Evolutionary conservation across 2,329 filamentous ascomycete genomes (phyloP).

Genomic region (Escovopsis sp.): DNA sequence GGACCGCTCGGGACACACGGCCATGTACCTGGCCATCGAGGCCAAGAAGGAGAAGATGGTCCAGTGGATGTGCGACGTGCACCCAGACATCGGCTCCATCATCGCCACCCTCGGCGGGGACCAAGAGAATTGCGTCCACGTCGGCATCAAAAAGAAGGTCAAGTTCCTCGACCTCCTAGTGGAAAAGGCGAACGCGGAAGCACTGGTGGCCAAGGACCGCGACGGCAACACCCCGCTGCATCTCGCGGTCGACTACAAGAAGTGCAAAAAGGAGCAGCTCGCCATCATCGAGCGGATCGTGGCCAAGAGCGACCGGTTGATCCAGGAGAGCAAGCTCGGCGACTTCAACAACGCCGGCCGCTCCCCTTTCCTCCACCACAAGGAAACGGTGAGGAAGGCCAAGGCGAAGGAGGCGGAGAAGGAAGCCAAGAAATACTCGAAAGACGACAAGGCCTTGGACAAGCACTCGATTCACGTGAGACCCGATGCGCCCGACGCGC

Average conservation of each 20-base stretch:
- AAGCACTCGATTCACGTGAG: background rate
- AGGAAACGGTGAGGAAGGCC: slow-evolving; percentile 5
- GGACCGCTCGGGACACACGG: slow-evolving; percentile 4
- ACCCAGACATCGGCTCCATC: slow-evolving; percentile 3
- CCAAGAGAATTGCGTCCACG: slow-evolving; percentile 5
- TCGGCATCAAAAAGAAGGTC: slow-evolving; percentile 8
- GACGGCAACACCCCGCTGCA: slow-evolving; percentile 10
- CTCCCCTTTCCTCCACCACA: slow-evolving; percentile 9
- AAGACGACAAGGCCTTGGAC: slow-evolving; percentile 4
- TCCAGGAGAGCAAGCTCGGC: background rate
- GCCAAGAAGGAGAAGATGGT: slow-evolving; percentile 7
- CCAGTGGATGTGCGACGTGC: slow-evolving; percentile 6
- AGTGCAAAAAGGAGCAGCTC: slow-evolving; percentile 9
- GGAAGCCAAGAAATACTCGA: slow-evolving; percentile 1
- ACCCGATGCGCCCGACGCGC: background rate
- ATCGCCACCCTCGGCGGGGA: slow-evolving; percentile 4
- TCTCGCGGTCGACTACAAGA: slow-evolving; percentile 11
- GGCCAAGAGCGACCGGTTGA: slow-evolving; percentile 6
- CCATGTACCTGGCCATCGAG: slow-evolving; percentile 5
- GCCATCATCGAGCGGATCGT: slow-evolving; percentile 8
- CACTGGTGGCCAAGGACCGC: slow-evolving; percentile 6
- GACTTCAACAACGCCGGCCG: slow-evolving; percentile 8
- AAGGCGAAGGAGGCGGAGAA: slow-evolving; percentile 1
- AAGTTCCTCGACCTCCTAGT: slow-evolving; percentile 9
- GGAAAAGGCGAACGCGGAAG: slow-evolving; percentile 5